A percentile compares a stretch with the other conserved stretches of the same genome.
Evolutionary conservation across 2,329 filamentous ascomycete genomes (phyloP).

Genomic region (Pyrenophora graminea): DNA sequence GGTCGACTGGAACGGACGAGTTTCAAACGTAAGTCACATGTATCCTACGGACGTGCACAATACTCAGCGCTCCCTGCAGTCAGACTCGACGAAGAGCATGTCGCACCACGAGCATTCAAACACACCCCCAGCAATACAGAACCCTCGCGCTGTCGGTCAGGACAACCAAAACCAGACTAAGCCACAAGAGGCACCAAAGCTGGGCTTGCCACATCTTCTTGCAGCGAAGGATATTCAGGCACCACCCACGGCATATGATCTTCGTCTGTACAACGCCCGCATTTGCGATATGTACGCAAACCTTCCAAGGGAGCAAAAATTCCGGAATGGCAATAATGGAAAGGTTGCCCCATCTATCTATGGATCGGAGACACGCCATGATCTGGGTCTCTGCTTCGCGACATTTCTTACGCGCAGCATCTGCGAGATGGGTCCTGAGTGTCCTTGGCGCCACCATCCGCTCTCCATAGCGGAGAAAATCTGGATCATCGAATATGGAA

Average conservation of each 20-base stretch:
- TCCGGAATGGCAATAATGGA: conserved; percentile 8
- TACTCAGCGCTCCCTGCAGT: too few species aligned
- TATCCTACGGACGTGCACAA: too few species aligned
- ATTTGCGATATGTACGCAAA: neutral
- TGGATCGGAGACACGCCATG: conserved; percentile 5
- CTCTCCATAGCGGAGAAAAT: conserved; percentile 6
- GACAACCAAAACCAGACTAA: too few species aligned
- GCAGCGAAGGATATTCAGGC: neutral
- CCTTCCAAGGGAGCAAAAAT: neutral
- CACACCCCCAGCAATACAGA: too few species aligned
- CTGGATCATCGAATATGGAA: conserved; percentile 9
- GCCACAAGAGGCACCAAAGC: neutral
- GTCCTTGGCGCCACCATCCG: conserved; percentile 21
- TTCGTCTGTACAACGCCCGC: conserved; percentile 5
- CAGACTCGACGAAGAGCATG: too few species aligned
- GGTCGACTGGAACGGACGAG: too few species aligned
- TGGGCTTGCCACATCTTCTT: neutral
- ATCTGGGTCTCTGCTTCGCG: conserved; percentile 16
- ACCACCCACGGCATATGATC: conserved; percentile 10
- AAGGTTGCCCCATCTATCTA: conserved; percentile 9
- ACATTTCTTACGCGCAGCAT: conserved; percentile 12
- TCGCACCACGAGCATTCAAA: too few species aligned
- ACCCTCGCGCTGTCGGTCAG: too few species aligned
- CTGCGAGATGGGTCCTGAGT: conserved; percentile 14
- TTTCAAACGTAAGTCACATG: too few species aligned